phyloP scores from a whole-genome alignment of 805 yeast species.

The Dipodascopsis uninucleata region DNA sequence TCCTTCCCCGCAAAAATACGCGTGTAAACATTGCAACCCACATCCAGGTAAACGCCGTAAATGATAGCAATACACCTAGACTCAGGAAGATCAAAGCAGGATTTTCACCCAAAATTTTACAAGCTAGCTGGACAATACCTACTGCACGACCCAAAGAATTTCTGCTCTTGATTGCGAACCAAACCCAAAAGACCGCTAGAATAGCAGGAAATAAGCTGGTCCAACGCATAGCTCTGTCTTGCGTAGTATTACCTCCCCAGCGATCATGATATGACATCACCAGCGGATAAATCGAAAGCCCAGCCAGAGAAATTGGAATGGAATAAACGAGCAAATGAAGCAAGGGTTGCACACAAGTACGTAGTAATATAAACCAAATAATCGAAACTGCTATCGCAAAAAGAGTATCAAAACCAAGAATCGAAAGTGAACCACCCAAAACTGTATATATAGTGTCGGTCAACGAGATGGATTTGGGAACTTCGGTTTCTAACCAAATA shows the following conservation, averaged over 20 bases:
- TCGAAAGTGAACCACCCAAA: constrained; percentile 29
- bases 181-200: constrained; percentile 33
- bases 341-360: constrained; percentile 30
- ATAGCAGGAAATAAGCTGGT: constrained; percentile 31
- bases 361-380: constrained; percentile 34
- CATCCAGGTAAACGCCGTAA: constrained; percentile 35
- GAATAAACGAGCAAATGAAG: constrained; percentile 31
- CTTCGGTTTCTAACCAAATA: constrained; percentile 33
- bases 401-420: constrained; percentile 29
- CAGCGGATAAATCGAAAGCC: constrained; percentile 31
- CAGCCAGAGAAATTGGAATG: constrained; percentile 34
- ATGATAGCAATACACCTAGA: constrained; percentile 31
- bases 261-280: constrained; percentile 35
- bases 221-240: constrained; percentile 37
- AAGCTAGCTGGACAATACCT: constrained; percentile 38
- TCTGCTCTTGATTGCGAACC: constrained; percentile 32
- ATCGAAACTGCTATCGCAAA: constrained; percentile 30
- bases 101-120: constrained; percentile 36
- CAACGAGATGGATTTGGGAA: constrained; percentile 28
- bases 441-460: constrained; percentile 34
- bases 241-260: constrained; percentile 34
- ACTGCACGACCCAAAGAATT: constrained; percentile 33
- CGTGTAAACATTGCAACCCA: constrained; percentile 39
- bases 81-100: constrained; percentile 35
- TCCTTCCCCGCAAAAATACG: constrained; percentile 32